Evolutionary conservation across 306 rosid species (phyloP).

Genomic region (Dalbergia cultrata): DNA sequence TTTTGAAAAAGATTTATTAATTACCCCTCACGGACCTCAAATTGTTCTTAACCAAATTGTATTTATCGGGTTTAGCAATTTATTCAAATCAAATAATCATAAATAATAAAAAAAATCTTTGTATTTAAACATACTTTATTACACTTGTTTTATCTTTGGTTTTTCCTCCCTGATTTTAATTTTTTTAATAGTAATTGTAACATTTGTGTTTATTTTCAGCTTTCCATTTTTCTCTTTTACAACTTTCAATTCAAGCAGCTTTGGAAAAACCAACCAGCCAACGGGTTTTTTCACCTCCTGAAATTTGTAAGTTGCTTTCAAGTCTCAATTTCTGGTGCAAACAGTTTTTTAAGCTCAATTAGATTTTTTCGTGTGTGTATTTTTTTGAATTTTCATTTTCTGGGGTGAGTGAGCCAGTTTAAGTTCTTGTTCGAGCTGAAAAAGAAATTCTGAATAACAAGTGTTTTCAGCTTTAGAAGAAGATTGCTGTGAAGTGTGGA

Average conservation of each 20-base stretch:
- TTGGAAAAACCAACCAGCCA: conserved; percentile 63
- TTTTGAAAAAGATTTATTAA: conserved; percentile 28
- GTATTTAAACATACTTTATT: conserved; percentile 24
- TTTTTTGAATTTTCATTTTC: conserved; percentile 40
- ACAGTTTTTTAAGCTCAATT: not conserved
- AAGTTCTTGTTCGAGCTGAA: conserved; percentile 52
- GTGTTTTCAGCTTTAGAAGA: conserved; percentile 52
- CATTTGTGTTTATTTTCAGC: conserved; percentile 50
- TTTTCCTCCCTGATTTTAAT: conserved; percentile 46
- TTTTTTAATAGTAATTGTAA: conserved; percentile 39
- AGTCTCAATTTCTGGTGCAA: conserved; percentile 58
- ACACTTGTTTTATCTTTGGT: conserved; percentile 43
- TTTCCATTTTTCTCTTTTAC: conserved; percentile 52
- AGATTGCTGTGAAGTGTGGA: conserved; percentile 64
- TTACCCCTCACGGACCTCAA: conserved; percentile 80
- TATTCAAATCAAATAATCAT: conserved; percentile 42
- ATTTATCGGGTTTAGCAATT: conserved; percentile 77
- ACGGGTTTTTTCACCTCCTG: conserved; percentile 50
- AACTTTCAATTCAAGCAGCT: conserved; percentile 65
- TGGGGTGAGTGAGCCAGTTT: conserved; percentile 39
- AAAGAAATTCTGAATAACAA: conserved; percentile 44
- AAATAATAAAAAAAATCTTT: not conserved
- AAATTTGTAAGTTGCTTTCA: conserved; percentile 58
- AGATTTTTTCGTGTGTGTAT: not conserved
- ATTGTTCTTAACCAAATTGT: conserved; percentile 69